phyloP scores from a whole-genome alignment of 1,284 basidiomycete species.

The Marasmius oreades region DNA sequence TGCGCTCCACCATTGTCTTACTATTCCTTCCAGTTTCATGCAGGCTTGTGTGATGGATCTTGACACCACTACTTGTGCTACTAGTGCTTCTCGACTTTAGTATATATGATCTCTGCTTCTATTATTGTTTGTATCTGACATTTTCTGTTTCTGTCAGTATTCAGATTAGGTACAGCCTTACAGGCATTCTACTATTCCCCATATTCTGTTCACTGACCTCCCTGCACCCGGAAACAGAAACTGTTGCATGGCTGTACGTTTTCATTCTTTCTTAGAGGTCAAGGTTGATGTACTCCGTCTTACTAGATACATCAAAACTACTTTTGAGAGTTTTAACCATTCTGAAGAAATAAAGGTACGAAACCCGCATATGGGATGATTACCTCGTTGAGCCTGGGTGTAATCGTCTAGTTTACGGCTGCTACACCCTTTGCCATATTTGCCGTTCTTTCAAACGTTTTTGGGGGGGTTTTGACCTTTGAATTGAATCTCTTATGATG shows the following conservation, averaged over 20 bases:
- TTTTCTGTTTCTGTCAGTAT: background rate
- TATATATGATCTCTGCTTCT: conserved; percentile 5
- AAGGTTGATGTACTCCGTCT: too few relatives aligned
- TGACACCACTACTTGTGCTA: conserved; percentile 27
- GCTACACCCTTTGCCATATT: conserved; percentile 36
- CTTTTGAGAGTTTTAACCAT: conserved; percentile 27
- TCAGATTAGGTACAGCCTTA: conserved; percentile 23
- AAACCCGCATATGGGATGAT: background rate
- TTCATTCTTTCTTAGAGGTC: too few relatives aligned
- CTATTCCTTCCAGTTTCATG: conserved; percentile 26
- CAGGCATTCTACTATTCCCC: background rate
- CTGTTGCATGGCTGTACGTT: conserved; percentile 29
- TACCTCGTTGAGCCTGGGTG: background rate
- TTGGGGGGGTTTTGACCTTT: conserved; percentile 32
- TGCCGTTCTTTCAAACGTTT: conserved; percentile 36
- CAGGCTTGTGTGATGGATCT: conserved; percentile 26
- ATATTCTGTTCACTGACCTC: background rate
- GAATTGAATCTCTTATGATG: background rate
- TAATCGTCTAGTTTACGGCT: conserved; percentile 27
- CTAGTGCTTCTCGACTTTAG: conserved; percentile 33
- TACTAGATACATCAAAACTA: conserved; percentile 36
- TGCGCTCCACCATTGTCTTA: too few relatives aligned
- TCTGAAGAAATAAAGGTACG: conserved; percentile 27
- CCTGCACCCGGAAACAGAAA: conserved; percentile 22
- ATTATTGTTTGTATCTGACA: background rate